These are phyloP conservation scores for Haplographium delicatum DNA, from an alignment of 495 filamentous ascomycete genomes.

Conservation along the genomic window DNA sequence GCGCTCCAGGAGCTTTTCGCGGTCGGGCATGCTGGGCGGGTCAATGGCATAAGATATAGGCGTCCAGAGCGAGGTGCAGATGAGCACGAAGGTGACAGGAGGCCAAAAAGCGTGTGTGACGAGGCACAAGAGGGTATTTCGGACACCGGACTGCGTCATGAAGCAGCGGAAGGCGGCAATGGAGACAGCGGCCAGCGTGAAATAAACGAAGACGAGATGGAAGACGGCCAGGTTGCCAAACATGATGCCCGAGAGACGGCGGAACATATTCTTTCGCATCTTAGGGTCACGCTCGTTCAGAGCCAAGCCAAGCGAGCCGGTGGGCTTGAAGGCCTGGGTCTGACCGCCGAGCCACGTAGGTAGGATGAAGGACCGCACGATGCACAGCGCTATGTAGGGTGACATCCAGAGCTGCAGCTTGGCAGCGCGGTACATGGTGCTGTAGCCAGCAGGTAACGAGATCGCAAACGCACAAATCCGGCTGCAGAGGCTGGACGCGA, in stretches of 20 bases:
- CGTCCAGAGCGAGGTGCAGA: conserved; percentile 29
- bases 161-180: conserved; percentile 36
- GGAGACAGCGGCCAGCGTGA: conserved; percentile 32
- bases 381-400: conserved; percentile 38
- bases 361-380: conserved; percentile 40
- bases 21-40: conserved; percentile 36
- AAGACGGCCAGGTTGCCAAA: conserved; percentile 11
- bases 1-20: conserved; percentile 36
- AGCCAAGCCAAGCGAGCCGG: conserved; percentile 9
- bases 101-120: conserved; percentile 45
- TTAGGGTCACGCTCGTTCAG: conserved; percentile 16
- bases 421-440: conserved; percentile 36
- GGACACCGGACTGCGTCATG: conserved; percentile 22
- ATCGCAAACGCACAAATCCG: conserved; percentile 38
- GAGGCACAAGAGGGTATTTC: conserved; percentile 31
- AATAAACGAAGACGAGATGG: conserved; percentile 33
- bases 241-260: conserved; percentile 6
- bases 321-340: conserved; percentile 8
- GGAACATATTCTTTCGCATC: not conserved
- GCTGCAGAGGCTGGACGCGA: conserved; percentile 34
- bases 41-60: conserved; percentile 39
- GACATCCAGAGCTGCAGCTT: conserved; percentile 43
- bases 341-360: conserved; percentile 32
- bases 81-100: conserved; percentile 34
- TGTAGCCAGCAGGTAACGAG: conserved; percentile 39